Evolutionary conservation across 441 rosid genomes (phyloP).

Genomic region (Rhodomyrtus psidioides): DNA sequence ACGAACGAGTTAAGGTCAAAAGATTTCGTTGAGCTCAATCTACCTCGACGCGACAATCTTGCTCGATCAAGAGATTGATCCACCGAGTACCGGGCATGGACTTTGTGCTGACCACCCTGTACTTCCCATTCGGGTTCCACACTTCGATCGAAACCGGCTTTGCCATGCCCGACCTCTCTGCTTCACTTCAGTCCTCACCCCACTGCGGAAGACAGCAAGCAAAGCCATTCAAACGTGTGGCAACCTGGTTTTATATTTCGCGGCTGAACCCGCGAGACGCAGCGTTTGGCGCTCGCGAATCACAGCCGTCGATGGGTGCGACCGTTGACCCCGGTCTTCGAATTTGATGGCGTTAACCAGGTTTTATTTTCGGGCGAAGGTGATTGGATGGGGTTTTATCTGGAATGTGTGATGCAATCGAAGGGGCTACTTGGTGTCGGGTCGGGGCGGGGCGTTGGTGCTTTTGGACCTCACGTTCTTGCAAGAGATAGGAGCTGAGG

Average conservation of each 20-base stretch:
- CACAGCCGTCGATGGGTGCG: not conserved
- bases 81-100: slow-evolving; percentile 98
- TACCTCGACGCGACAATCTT: slow-evolving; percentile 87
- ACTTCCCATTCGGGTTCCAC: slow-evolving; percentile 81
- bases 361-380: not conserved
- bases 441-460: not conserved
- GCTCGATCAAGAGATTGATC: slow-evolving; percentile 82
- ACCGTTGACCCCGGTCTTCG: not conserved
- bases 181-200: not conserved
- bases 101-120: slow-evolving; percentile 90
- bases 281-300: not conserved
- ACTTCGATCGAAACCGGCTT: slow-evolving; percentile 90
- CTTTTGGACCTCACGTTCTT: slow-evolving; percentile 17
- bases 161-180: slow-evolving; percentile 42
- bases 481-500: slow-evolving; percentile 20
- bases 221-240: slow-evolving; percentile 17
- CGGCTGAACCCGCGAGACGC: not conserved
- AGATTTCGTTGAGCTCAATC: not conserved
- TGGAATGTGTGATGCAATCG: not conserved
- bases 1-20: not conserved
- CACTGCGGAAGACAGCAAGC: not conserved
- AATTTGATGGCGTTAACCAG: not conserved
- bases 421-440: not conserved
- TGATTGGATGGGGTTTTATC: slow-evolving; percentile 3
- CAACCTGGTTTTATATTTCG: not conserved